Evolutionary conservation across 768 basidiomycete genomes (phyloP).

Genomic region (Tulasnella calospora): DNA sequence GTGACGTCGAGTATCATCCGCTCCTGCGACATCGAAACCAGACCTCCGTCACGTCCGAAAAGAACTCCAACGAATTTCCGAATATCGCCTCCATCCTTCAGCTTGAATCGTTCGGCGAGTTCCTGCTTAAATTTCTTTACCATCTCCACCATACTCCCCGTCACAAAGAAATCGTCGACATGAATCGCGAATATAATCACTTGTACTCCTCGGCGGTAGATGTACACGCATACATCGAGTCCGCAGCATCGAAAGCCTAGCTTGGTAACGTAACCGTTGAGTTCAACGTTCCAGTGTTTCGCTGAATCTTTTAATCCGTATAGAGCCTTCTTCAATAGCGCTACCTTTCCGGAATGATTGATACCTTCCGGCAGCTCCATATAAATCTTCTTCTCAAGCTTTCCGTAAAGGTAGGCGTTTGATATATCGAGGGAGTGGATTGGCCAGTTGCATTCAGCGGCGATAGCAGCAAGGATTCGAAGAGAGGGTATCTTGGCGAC

Average conservation of each 20-base stretch:
- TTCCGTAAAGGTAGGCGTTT: slow-evolving; percentile 26
- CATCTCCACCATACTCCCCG: neutral
- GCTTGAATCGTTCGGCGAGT: neutral
- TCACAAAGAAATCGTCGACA: slow-evolving; percentile 11
- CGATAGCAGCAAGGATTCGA: slow-evolving; percentile 14
- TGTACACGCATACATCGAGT: neutral
- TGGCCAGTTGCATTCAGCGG: slow-evolving; percentile 17
- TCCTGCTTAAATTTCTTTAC: neutral
- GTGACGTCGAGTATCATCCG: neutral
- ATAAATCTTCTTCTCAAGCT: slow-evolving; percentile 26
- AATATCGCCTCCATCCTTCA: neutral
- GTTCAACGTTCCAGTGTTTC: slow-evolving; percentile 24
- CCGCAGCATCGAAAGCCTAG: neutral
- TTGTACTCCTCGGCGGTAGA: neutral
- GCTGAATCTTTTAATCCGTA: slow-evolving; percentile 27
- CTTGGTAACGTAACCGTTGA: neutral
- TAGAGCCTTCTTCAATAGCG: slow-evolving; percentile 15
- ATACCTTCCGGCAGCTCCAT: slow-evolving; percentile 23
- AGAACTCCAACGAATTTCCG: neutral
- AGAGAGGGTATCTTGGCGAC: slow-evolving; percentile 23
- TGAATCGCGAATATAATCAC: neutral
- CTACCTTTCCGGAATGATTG: neutral
- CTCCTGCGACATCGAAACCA: neutral
- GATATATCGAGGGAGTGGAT: slow-evolving; percentile 22
- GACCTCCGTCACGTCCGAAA: neutral